A percentile compares a stretch with the other conserved stretches of the same genome.
Conservation (phyloP, 2,329 filamentous ascomycete genomes). For the Nannizziopsis arthrosporioides region DNA sequence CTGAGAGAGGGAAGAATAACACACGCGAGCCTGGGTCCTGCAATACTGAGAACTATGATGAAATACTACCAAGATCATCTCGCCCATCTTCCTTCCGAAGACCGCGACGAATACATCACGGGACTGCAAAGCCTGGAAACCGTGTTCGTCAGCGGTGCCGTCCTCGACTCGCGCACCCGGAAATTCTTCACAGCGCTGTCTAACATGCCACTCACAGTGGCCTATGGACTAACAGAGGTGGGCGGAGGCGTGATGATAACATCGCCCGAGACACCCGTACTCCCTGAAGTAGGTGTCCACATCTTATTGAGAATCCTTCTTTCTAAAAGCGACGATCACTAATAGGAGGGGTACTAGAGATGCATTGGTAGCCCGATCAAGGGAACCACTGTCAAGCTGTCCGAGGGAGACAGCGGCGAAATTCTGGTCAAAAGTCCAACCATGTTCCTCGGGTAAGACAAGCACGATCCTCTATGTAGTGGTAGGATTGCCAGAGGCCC, state of each 20-base stretch:
- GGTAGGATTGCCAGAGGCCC: neutral
- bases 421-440: constrained; percentile 9
- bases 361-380: constrained; percentile 10
- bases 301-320: neutral
- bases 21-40: neutral
- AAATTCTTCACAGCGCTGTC: neutral
- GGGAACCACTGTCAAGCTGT: constrained; percentile 7
- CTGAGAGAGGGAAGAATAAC: constrained; percentile 2
- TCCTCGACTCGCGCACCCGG: constrained; percentile 2
- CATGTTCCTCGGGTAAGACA: constrained; percentile 10
- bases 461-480: neutral
- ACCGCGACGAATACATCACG: constrained; percentile 3
- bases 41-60: constrained; percentile 7
- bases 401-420: constrained; percentile 11
- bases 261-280: neutral
- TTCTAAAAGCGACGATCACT: neutral
- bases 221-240: constrained; percentile 7
- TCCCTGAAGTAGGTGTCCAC: constrained; percentile 1
- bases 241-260: constrained; percentile 7
- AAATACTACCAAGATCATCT: constrained; percentile 12
- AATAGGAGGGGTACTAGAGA: constrained; percentile 2
- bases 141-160: constrained; percentile 2
- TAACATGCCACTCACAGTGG: neutral
- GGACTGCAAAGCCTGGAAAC: constrained; percentile 4
- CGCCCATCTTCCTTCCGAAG: neutral